These are phyloP conservation scores for Zygoascus hellenicus DNA, from an alignment of 1,139 yeast species.

Conservation along the genomic window DNA sequence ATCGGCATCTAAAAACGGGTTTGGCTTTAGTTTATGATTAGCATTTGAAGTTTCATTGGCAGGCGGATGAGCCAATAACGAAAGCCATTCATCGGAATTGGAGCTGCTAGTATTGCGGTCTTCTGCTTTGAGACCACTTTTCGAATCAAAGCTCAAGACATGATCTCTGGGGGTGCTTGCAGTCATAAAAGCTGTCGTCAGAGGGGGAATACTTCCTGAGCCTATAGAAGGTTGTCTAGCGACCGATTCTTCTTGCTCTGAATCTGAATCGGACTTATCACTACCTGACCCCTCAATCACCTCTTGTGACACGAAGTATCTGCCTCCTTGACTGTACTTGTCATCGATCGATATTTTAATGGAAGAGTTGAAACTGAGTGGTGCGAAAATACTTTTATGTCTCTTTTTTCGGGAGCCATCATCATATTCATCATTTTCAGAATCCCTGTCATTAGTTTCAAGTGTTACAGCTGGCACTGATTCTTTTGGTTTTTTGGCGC, in stretches of 20 bases:
- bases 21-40: neutral
- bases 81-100: too few relatives aligned
- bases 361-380: slow-evolving; percentile 71
- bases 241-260: slow-evolving; percentile 14
- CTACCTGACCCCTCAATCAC: slow-evolving; percentile 22
- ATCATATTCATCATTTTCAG: neutral
- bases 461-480: neutral
- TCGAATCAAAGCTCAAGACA: neutral
- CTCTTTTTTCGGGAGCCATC: slow-evolving; percentile 11
- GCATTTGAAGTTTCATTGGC: neutral
- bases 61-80: neutral
- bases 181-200: neutral
- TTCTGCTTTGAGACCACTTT: neutral
- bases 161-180: slow-evolving; percentile 1
- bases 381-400: slow-evolving; percentile 64
- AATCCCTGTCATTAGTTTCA: neutral
- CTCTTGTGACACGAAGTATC: slow-evolving; percentile 52
- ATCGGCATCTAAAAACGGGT: neutral
- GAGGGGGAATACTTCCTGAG: neutral
- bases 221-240: neutral
- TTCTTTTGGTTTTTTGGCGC: too few relatives aligned
- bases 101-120: too few relatives aligned
- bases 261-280: slow-evolving; percentile 18
- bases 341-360: slow-evolving; percentile 71
- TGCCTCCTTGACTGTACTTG: slow-evolving; percentile 81